Evolutionary conservation across 768 basidiomycete species (phyloP).

Genomic region (Phlebiopsis flavidoalba): DNA sequence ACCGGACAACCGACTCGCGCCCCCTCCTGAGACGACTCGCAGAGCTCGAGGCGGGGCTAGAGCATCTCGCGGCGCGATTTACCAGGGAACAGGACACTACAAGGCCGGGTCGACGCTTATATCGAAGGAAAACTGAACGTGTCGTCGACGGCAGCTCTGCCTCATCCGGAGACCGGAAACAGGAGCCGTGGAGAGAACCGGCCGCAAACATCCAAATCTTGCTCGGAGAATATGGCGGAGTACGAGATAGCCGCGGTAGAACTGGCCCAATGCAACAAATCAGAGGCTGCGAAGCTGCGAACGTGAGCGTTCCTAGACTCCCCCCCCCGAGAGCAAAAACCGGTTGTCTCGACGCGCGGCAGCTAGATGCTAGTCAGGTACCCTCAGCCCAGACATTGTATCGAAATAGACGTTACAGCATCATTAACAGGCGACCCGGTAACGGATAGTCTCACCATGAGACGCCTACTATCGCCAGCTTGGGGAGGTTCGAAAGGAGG

Average conservation of each 20-base stretch:
- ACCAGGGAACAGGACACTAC: constrained; percentile 1
- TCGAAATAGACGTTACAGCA: no score
- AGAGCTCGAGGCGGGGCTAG: constrained; percentile 11
- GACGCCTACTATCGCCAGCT: no score
- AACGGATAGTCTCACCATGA: no score
- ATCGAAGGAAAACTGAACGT: constrained; percentile 11
- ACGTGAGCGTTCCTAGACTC: not conserved
- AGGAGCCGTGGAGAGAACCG: constrained; percentile 7
- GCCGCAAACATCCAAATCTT: not conserved
- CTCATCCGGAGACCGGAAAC: constrained; percentile 1
- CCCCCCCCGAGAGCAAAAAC: no score
- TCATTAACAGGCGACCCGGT: no score
- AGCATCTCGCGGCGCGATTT: not conserved
- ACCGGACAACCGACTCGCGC: not conserved
- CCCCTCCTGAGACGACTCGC: not conserved
- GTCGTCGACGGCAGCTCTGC: constrained; percentile 3
- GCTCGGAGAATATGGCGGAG: not conserved
- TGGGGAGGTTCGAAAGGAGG: no score
- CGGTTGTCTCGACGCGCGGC: not conserved
- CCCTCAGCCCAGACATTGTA: no score
- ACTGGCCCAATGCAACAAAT: not conserved
- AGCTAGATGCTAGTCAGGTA: not conserved
- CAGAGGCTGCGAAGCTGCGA: not conserved
- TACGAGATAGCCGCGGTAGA: no score
- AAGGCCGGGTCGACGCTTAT: constrained; percentile 10